Percentiles rank a stretch among this genome's conserved stretches.
phyloP scores from a whole-genome alignment of 108 stramenopile genomes.

The Asterionellopsis glacialis region DNA sequence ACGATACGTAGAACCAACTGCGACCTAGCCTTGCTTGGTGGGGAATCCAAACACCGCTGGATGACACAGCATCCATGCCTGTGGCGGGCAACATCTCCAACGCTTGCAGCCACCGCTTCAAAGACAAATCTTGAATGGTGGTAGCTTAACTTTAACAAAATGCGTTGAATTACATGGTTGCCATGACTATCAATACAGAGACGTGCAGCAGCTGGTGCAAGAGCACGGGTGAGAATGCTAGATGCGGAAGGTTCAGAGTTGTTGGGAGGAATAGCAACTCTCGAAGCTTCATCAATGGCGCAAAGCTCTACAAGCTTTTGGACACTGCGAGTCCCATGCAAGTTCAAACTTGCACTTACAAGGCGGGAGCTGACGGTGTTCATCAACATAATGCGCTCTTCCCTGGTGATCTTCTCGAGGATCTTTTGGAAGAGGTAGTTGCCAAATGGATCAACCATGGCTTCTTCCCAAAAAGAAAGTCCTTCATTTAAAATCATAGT shows the following conservation, averaged over 20 bases:
- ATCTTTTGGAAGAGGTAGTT: slow-evolving; percentile 99
- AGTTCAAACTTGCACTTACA: slow-evolving; percentile 91
- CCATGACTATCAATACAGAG: slow-evolving; percentile 97
- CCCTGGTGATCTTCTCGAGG: slow-evolving; percentile 82
- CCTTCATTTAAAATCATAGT: slow-evolving; percentile 91
- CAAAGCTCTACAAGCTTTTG: slow-evolving; percentile 97
- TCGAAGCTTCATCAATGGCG: slow-evolving; percentile 60
- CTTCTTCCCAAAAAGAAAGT: slow-evolving; percentile 89
- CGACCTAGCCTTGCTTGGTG: slow-evolving; percentile 74
- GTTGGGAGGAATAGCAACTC: not conserved
- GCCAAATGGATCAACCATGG: slow-evolving; percentile 97
- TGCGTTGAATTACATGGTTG: slow-evolving; percentile 96
- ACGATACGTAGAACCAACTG: slow-evolving; percentile 87
- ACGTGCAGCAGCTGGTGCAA: slow-evolving; percentile 87
- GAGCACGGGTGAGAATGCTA: slow-evolving; percentile 71
- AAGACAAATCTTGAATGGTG: slow-evolving; percentile 91
- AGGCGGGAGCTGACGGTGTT: slow-evolving; percentile 81
- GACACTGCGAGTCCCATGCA: slow-evolving; percentile 95
- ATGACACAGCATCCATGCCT: slow-evolving; percentile 98
- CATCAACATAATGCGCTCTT: slow-evolving; percentile 83
- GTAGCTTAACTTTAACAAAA: slow-evolving; percentile 88
- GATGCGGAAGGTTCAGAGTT: slow-evolving; percentile 44
- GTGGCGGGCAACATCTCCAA: slow-evolving; percentile 93
- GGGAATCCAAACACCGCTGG: slow-evolving; percentile 94
- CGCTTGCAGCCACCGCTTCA: slow-evolving; percentile 86